Evolutionary conservation across 768 basidiomycete genomes (phyloP), one percentile per base, ranked within the genome.

Genomic region (Tulasnella sp.): DNA sequence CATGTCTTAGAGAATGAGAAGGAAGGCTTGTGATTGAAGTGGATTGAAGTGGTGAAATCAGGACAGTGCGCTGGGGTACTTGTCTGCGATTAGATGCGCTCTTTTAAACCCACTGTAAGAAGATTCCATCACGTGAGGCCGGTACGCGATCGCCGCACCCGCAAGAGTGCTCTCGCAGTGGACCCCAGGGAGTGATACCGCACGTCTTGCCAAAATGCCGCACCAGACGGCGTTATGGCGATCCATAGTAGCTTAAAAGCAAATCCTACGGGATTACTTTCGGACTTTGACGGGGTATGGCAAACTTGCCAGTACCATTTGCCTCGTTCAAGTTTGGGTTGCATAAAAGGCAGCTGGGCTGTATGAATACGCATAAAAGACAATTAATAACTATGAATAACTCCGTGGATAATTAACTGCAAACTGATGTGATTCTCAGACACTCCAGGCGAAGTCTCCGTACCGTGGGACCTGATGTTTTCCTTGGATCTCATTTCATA

Each of bases 401-500:
- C 2, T 2, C 48, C 23, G 23, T 16, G 48, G 16, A 2, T 18
- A 10, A 51, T 10, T 51, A n/a, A 32, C 13, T 32, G 61, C 26
- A 32, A 5, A 29, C 2, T 23, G 5, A 57, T 5, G 55, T 44
- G 42, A 44, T 2, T 44, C 42, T 10, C 13, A 44, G 42, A 44
- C 42, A 13, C 42, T 44, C 1, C 61, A 32, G 26, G 26, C 15
- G 32, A 67, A n/a, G 7, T 67, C 61, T 32, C 61, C 61, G 61
- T 16, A 1, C 26, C 61, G 61, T 67, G 61, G n/a, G 61, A 67
- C 10, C n/a, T 29, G 23, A 29, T 67, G 61, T 67, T 67, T 67
- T 67, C 4, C 61, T 67, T n/a, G 48, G 23, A 51, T 67, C 61
- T 67, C 61, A 67, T 67, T 67, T 67, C 61, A 67, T 20, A 67